Evolutionary conservation across 192 early-diverging fungal genomes (phyloP).

Genomic region (Coemansia sp.): DNA sequence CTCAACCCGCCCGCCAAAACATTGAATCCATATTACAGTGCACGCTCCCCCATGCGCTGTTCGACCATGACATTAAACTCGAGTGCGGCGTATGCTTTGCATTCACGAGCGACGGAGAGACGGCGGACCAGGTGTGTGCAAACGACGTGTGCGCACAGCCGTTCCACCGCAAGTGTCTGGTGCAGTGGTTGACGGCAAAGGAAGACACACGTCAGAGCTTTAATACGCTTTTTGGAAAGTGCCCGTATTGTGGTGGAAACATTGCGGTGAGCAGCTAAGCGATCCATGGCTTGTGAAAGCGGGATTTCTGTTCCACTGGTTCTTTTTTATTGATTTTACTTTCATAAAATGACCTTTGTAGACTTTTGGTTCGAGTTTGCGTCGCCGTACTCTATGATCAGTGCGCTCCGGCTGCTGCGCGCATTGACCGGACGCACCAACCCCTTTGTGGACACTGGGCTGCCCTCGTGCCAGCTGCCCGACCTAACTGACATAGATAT

Average conservation of each 20-base stretch:
- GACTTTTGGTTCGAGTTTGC: conserved; percentile 55
- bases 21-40: conserved; percentile 18
- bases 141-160: conserved; percentile 43
- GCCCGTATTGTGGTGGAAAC: conserved; percentile 43
- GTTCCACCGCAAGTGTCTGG: conserved; percentile 43
- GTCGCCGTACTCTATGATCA: conserved; percentile 52
- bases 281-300: too few species aligned
- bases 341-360: background rate
- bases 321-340: background rate
- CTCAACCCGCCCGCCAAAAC: conserved; percentile 14
- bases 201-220: conserved; percentile 52
- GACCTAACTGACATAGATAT: conserved; percentile 14
- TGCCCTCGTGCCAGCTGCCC: conserved; percentile 24
- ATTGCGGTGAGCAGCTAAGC: background rate
- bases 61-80: conserved; percentile 33
- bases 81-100: conserved; percentile 51
- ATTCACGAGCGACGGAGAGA: conserved; percentile 12
- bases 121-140: conserved; percentile 40
- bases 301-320: too few species aligned
- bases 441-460: background rate
- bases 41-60: conserved; percentile 12
- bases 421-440: conserved; percentile 9
- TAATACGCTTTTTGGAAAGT: conserved; percentile 45
- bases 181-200: conserved; percentile 46
- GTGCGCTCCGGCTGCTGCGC: conserved; percentile 37